phyloP scores from a whole-genome alignment of 1,284 basidiomycete genomes.

The Marasmius tenuissimus region DNA sequence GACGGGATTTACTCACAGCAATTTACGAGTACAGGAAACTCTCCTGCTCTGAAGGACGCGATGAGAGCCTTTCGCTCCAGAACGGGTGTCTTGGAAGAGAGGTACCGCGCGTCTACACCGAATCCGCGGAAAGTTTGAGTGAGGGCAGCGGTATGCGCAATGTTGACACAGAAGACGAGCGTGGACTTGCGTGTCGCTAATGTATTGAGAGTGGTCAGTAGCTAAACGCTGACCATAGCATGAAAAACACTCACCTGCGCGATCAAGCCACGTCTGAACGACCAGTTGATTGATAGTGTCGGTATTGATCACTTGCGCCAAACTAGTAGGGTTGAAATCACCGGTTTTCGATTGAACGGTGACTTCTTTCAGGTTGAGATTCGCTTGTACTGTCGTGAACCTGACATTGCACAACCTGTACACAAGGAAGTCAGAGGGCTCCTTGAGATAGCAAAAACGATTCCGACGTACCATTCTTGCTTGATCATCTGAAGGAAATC shows the following conservation, averaged over 20 bases:
- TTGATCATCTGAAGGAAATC: conserved; percentile 93
- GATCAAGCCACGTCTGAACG: conserved; percentile 80
- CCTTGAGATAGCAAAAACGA: neutral
- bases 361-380: conserved; percentile 69
- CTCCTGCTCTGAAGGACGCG: conserved; percentile 65
- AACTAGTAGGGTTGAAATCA: conserved; percentile 77
- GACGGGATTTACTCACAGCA: conserved; percentile 60
- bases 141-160: conserved; percentile 80
- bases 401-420: conserved; percentile 81
- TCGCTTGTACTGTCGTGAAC: conserved; percentile 79
- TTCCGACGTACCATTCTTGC: conserved; percentile 72
- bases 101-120: conserved; percentile 85
- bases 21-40: conserved; percentile 89
- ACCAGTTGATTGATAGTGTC: conserved; percentile 74
- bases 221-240: neutral
- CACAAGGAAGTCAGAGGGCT: conserved; percentile 4
- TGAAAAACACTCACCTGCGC: conserved; percentile 54
- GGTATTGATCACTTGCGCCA: conserved; percentile 82
- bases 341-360: conserved; percentile 65
- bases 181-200: conserved; percentile 76
- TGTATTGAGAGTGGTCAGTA: conserved; percentile 1
- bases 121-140: conserved; percentile 73
- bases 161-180: conserved; percentile 87
- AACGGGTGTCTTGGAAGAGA: conserved; percentile 74
- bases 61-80: conserved; percentile 68